Evolutionary conservation across 148 eudicot species (phyloP), one percentile per base, ranked within the genome.

Genomic region (Persicaria tinctoria): DNA sequence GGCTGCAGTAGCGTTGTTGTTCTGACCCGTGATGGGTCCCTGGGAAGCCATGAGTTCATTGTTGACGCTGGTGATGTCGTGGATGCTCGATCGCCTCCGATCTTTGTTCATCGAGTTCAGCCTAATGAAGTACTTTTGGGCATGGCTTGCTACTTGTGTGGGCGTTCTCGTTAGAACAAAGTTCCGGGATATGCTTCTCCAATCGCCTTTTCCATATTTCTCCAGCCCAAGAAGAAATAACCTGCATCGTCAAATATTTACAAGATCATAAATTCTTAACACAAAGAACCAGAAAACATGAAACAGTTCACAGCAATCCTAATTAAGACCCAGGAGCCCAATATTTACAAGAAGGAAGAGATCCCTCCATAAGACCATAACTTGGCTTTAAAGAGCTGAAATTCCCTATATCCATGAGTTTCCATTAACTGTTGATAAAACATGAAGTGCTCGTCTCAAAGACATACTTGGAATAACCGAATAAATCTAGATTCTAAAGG

Each of bases 21-120:
- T 71, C 16, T 71, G 74, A 71, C 74, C 74, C 6, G 74, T 71
- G 54, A 71, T 71, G 54, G 74, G 74, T 17, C 74, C 66, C 66
- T 60, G 66, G 20, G 66, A 16, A 5, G 9, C 74, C 55, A 20
- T 5, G 41, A 71, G 17, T 11, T 32, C 74, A 41, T 66, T 66
- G 74, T 71, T 71, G 74, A 71, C 74, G 38, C 41, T 71, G 74
- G 74, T 71, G 74, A 71, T 71, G 55, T 71, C 74, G 17, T 71
- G 74, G 74, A 71, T 71, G 74, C 74, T 71, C 10, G 74, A 71
- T 71, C 74, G 51, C 55, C 74, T 49, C 55, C 74, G 6, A 13
- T 71, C 74, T 48, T 48, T 71, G 13, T 71, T 71, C 74, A 71
- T 71, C 20, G 74, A 71, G 55, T 71, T 71, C 5, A 71, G 74